Base-by-base conservation (phyloP, 108 stramenopile genomes). In the Pseudonitzschia multistriata region DNA sequence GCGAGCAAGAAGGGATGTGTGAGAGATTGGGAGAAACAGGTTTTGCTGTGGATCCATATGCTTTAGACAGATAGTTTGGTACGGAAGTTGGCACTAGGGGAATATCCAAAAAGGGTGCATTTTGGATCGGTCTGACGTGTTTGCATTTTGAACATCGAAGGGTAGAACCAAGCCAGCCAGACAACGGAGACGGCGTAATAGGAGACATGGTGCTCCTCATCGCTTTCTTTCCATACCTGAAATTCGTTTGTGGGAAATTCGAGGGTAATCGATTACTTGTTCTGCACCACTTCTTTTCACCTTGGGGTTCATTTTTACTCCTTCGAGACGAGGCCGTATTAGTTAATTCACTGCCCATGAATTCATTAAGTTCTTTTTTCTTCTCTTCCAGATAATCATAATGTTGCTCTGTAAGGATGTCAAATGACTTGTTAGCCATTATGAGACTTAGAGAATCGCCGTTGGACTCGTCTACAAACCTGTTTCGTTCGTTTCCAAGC, bases 101-200 rank as follows among this genome's bases (percentile, higher is more conserved):
- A 62, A 87, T 84, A 50, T 82, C 78, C 27, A 89, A 54, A 63
- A 90, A 90, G 10, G 86, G 83, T 7, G 80, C 66, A 67, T 85
- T 90, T 33, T 79, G 83, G 52, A 93, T 82, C 19, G 92, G 89
- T 37, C 89, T 72, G 11, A 88, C 73, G 56, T 90, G 85, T 30
- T 73, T 50, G 66, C 92, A 93, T 19, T 71, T 71, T 14, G 73
- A 49, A 66, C 92, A 93, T 66, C 85, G 85, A 14, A 93, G 74
- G 8, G 85, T 82, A 22, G 92, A 93, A 22, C 92, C 92, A 3
- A 78, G 30, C 92, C 92, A 93, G 15, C 92, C 88, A 66, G 79
- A 78, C 24, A 93, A 70, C 8, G 92, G 92, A 33, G 82, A 79
- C 11, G 74, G 70, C 28, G 82, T 83, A 55, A 74, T 80, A 49